phyloP scores from a whole-genome alignment of 2,329 filamentous ascomycete genomes.

The Mycosphaerella sp. region DNA sequence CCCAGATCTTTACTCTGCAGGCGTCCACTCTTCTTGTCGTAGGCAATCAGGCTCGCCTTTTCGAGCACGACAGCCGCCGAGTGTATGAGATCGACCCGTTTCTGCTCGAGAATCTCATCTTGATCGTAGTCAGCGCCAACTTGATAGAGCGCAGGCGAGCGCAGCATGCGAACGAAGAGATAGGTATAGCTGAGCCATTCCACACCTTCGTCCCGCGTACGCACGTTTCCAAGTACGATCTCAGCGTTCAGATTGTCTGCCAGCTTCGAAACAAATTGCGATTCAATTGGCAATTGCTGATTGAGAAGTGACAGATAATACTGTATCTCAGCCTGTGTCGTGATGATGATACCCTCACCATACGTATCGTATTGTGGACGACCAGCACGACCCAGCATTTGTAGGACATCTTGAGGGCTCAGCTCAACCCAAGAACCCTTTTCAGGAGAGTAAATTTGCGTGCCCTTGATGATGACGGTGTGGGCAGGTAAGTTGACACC shows the following conservation, averaged over 20 bases:
- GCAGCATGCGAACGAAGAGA: constrained; percentile 93
- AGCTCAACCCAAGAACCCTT: constrained; percentile 98
- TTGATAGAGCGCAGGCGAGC: constrained; percentile 89
- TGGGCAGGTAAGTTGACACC: constrained; percentile 97
- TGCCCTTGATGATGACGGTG: constrained; percentile 98
- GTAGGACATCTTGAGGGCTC: constrained; percentile 92
- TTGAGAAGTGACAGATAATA: constrained; percentile 97
- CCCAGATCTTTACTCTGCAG: constrained; percentile 90
- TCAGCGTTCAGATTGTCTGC: constrained; percentile 97
- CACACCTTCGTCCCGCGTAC: constrained; percentile 89
- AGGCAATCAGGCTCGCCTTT: constrained; percentile 83
- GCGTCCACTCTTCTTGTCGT: constrained; percentile 86
- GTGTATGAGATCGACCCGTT: constrained; percentile 94
- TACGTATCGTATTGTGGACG: constrained; percentile 96
- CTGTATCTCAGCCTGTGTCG: constrained; percentile 86
- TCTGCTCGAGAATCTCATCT: constrained; percentile 86
- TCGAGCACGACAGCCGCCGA: constrained; percentile 83
- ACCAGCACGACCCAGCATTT: constrained; percentile 97
- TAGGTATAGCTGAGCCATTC: constrained; percentile 99
- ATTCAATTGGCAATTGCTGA: constrained; percentile 95
- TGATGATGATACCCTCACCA: constrained; percentile 98
- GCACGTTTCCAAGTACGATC: constrained; percentile 86
- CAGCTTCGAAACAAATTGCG: constrained; percentile 85
- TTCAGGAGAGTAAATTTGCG: constrained; percentile 94
- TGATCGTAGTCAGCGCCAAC: constrained; percentile 94